These are phyloP conservation scores for Fragilaria radians DNA, from an alignment of 108 stramenopile genomes.

Conservation along the genomic window DNA sequence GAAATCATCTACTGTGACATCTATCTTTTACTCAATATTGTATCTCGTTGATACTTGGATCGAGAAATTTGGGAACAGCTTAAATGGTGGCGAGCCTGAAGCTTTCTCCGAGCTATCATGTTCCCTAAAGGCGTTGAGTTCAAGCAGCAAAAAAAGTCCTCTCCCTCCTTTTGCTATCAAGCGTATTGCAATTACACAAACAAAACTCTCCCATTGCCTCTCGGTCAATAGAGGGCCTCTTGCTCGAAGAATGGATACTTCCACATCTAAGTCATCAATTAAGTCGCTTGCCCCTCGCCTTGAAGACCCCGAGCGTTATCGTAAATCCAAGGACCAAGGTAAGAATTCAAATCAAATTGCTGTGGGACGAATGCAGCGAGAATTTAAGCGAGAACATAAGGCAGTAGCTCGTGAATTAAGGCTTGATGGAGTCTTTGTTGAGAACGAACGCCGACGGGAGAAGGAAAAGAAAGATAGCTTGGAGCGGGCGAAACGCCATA, in stretches of 20 bases:
- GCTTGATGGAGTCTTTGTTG: conserved; percentile 78
- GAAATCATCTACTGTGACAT: conserved; percentile 10
- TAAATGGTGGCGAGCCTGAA: conserved; percentile 48
- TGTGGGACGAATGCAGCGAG: conserved; percentile 79
- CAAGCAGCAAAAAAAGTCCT: conserved; percentile 31
- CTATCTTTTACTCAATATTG: conserved; percentile 44
- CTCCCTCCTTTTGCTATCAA: conserved; percentile 36
- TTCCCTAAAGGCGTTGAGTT: conserved; percentile 42
- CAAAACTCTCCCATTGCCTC: conserved; percentile 19
- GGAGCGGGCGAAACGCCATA: conserved; percentile 67
- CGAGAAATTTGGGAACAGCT: conserved; percentile 25
- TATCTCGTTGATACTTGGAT: conserved; percentile 30
- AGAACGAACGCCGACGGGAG: conserved; percentile 70
- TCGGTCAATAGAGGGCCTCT: conserved; percentile 37
- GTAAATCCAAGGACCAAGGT: conserved; percentile 88
- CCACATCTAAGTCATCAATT: conserved; percentile 40
- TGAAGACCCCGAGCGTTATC: conserved; percentile 79
- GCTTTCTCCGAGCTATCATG: conserved; percentile 45
- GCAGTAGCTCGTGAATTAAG: conserved; percentile 88
- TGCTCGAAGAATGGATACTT: conserved; percentile 36
- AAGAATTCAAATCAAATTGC: conserved; percentile 78
- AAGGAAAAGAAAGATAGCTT: conserved; percentile 44
- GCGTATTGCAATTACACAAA: conserved; percentile 32
- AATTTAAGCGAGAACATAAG: conserved; percentile 94
- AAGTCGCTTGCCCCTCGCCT: conserved; percentile 84